Evolutionary conservation across 257 asterid genomes (phyloP).

Genomic region (Solanum rostratum): DNA sequence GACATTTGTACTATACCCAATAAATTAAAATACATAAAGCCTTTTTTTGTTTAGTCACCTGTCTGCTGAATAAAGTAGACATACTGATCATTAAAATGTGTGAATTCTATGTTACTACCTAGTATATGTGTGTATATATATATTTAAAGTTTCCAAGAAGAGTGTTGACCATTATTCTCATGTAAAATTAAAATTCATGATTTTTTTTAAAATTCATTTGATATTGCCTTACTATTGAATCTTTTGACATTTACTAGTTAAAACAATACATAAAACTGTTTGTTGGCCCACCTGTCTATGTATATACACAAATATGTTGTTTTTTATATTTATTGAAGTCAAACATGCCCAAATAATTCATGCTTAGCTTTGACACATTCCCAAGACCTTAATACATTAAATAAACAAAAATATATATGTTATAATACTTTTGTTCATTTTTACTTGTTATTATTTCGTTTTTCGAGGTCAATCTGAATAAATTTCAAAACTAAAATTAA

Average conservation of each 20-base stretch:
- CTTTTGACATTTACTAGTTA: not conserved
- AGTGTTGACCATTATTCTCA: not conserved
- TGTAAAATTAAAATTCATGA: not conserved
- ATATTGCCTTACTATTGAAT: not conserved
- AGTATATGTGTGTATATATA: too few relatives aligned
- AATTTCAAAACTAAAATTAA: too few relatives aligned
- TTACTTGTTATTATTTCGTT: too few relatives aligned
- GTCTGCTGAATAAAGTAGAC: not conserved
- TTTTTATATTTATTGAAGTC: not conserved
- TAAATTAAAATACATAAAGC: too few relatives aligned
- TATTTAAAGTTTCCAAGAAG: not conserved
- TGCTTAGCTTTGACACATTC: not conserved
- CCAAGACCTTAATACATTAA: not conserved
- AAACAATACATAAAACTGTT: not conserved
- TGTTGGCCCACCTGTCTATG: conserved; percentile 3
- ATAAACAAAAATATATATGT: not conserved
- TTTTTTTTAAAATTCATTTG: not conserved
- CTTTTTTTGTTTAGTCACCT: too few relatives aligned
- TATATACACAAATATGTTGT: not conserved
- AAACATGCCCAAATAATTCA: not conserved
- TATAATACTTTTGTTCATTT: too few relatives aligned
- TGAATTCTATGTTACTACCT: too few relatives aligned
- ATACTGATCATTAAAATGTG: not conserved
- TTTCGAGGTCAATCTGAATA: too few relatives aligned
- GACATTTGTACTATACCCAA: too few relatives aligned